Base-by-base conservation (phyloP, 805 yeast species). In the Metschnikowia cubensis region DNA sequence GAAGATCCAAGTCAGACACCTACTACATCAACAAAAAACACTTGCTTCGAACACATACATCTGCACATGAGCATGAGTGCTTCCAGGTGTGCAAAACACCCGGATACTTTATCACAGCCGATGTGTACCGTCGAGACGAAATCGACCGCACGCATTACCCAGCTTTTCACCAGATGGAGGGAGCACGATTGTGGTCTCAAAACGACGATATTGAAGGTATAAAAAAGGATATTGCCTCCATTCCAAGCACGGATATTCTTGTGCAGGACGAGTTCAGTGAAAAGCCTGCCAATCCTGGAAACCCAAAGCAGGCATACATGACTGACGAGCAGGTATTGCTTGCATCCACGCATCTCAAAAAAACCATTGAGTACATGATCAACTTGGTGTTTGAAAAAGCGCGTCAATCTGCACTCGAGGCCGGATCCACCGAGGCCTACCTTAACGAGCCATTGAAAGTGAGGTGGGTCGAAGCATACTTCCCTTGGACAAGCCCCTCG, bases 401-500 rank as follows among this genome's bases (percentile, higher is more conserved):
- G 14, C 78, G 79, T 48, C 75, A 71, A 45, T 78, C 86, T 1
- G 87, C 89, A 5, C 72, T 76, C 50, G 59, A 73, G 18, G 82
- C 85, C 0, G 90, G 90, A 0, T 73, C 81, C 1, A 68, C 73
- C 1, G 77, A 74, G 34, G 82, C 78, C 4, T 85, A 83, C 57
- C 66, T 84, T 54, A 77, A 82, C 51, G 85, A 84, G 58, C 96
- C 96, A 6, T 75, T 94, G 53, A 84, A 81, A 62, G 87, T 91
- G 17, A 78, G 98, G 58, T 94, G 99, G 99, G 86, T 90, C 33
- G 95, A 89, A 61, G 96, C 94, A 0, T 89, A 84, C 61, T 94
- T 94, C 73, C 99, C 99, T 3, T 94, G 98, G 97, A 94, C 99
- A 2, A 83, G 96, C 1, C 99, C 99, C 3, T 87, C 96, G 39